Conservation (phyloP, 441 rosid genomes). For the Metrosideros polymorpha region DNA sequence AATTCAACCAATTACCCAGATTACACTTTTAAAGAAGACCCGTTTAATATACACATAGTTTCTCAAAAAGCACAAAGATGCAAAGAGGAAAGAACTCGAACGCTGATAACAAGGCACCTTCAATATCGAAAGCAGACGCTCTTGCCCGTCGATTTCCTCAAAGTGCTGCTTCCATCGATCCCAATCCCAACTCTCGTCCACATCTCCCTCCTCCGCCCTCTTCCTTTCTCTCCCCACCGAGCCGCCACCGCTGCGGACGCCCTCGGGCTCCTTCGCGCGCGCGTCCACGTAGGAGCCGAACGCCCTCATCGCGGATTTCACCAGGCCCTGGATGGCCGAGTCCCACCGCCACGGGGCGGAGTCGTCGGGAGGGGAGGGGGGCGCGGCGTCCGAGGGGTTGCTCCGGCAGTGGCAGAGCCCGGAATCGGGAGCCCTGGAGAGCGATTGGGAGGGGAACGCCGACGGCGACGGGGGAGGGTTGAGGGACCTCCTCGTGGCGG, state of each 20-base stretch:
- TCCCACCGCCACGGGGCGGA: slow-evolving; percentile 40
- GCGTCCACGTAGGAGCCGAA: slow-evolving; percentile 44
- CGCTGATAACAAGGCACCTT: slow-evolving; percentile 37
- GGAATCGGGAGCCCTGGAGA: slow-evolving; percentile 24
- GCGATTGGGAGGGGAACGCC: not conserved
- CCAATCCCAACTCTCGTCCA: slow-evolving; percentile 77
- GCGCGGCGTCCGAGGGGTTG: slow-evolving; percentile 17
- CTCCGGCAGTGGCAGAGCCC: slow-evolving; percentile 43
- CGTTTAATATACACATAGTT: not conserved
- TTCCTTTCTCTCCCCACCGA: slow-evolving; percentile 1
- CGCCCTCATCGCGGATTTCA: slow-evolving; percentile 40
- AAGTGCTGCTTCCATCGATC: slow-evolving; percentile 88
- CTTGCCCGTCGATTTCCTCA: slow-evolving; percentile 71
- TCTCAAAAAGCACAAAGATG: not conserved
- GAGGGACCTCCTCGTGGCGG: not conserved
- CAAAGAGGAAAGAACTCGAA: not conserved
- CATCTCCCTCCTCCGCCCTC: not conserved
- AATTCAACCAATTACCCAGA: not conserved
- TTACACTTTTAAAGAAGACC: not conserved
- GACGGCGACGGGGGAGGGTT: not conserved
- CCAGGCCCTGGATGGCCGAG: slow-evolving; percentile 40
- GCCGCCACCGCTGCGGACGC: not conserved
- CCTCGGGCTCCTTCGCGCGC: slow-evolving; percentile 2
- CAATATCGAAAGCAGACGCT: slow-evolving; percentile 57
- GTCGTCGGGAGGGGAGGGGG: slow-evolving; percentile 15